These are phyloP conservation scores for Trypanosoma brucei DNA, from an alignment of 208 protist species.

Conservation along the genomic window DNA sequence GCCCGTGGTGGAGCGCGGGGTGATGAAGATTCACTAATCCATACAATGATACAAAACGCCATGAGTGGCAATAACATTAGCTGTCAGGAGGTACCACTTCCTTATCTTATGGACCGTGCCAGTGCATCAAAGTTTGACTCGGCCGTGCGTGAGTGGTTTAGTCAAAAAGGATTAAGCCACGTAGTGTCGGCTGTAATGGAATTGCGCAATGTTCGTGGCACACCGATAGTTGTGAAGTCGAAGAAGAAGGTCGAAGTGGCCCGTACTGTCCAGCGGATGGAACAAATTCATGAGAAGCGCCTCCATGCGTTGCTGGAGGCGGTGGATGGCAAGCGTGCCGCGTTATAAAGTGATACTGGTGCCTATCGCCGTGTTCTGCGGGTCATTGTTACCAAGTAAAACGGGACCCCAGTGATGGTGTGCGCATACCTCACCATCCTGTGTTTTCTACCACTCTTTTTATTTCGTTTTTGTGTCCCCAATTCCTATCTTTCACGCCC, in stretches of 20 bases:
- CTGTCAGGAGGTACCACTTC: conserved; percentile 22
- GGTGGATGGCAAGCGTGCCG: conserved; percentile 49
- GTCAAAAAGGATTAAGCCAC: conserved; percentile 66
- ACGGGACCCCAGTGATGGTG: not conserved
- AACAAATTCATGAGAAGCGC: conserved; percentile 36
- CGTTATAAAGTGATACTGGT: conserved; percentile 17
- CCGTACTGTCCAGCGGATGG: conserved; percentile 23
- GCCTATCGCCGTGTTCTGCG: not conserved
- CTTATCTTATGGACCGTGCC: conserved; percentile 72
- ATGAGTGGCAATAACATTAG: conserved; percentile 39
- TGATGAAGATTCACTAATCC: conserved; percentile 41
- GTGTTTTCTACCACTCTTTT: no score
- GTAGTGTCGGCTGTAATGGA: conserved; percentile 60
- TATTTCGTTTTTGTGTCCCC: no score
- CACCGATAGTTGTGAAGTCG: conserved; percentile 13
- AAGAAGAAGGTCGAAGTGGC: conserved; percentile 30
- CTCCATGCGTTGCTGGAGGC: conserved; percentile 45
- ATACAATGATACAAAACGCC: conserved; percentile 66
- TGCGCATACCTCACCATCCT: no score
- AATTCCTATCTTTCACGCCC: no score
- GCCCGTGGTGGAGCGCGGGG: not conserved
- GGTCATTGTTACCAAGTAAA: not conserved
- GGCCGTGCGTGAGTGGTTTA: conserved; percentile 80
- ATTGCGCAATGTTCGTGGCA: conserved; percentile 42
- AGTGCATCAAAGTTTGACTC: conserved; percentile 87